phyloP scores from a whole-genome alignment of 257 asterid genomes.

The Coffea eugenioides region DNA sequence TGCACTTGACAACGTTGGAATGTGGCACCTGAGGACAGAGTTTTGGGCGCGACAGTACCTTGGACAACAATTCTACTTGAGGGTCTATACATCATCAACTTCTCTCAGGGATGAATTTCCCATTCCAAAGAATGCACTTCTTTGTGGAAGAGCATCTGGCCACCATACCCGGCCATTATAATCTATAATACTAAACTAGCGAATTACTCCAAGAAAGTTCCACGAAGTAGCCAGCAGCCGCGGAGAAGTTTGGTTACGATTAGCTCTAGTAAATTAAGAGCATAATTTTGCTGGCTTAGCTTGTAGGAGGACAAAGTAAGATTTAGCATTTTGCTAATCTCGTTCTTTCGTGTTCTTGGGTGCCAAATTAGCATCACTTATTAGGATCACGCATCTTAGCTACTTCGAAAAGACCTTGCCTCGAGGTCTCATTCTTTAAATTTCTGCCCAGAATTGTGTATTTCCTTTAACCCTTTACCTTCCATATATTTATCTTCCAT shows the following conservation, averaged over 20 bases:
- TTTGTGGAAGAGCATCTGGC: constrained; percentile 79
- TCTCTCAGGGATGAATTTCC: constrained; percentile 84
- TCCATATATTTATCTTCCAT: not conserved
- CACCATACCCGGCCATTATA: constrained; percentile 68
- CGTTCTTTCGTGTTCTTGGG: not conserved
- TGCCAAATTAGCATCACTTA: constrained; percentile 18
- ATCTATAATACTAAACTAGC: constrained; percentile 34
- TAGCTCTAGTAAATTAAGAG: not conserved
- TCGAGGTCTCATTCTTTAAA: constrained; percentile 28
- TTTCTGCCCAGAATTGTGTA: constrained; percentile 8
- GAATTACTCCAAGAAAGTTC: not conserved
- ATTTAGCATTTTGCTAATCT: constrained; percentile 11
- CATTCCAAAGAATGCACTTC: constrained; percentile 79
- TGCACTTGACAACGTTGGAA: constrained; percentile 81
- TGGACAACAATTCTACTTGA: constrained; percentile 73
- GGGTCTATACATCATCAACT: constrained; percentile 67
- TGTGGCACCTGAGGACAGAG: constrained; percentile 89
- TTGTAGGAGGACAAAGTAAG: constrained; percentile 2
- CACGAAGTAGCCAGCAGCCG: constrained; percentile 1
- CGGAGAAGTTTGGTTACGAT: not conserved
- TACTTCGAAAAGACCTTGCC: constrained; percentile 14
- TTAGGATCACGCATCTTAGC: not conserved
- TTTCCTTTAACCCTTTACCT: not conserved
- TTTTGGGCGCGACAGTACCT: constrained; percentile 84
- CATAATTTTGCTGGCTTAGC: constrained; percentile 10